These are phyloP conservation scores for Gyromitra esculenta DNA, from an alignment of 2,329 filamentous ascomycete genomes.

Conservation along the genomic window DNA sequence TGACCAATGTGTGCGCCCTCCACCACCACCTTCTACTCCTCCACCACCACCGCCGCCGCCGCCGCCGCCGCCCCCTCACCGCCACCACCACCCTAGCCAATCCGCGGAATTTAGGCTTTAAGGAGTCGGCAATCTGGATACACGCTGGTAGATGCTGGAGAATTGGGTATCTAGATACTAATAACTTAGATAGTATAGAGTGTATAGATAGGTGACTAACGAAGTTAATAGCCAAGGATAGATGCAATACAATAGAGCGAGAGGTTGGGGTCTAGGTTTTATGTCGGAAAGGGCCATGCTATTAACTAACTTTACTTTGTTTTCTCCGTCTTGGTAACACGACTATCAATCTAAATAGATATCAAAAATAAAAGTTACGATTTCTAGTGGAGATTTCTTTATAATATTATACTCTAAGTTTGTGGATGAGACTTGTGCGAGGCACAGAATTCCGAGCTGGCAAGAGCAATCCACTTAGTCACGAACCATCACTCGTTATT, in stretches of 20 bases:
- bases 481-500: too few relatives aligned
- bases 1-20: not conserved
- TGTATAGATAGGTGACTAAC: too few relatives aligned
- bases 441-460: too few relatives aligned
- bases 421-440: not conserved
- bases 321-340: not conserved
- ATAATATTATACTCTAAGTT: not conserved
- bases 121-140: not conserved
- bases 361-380: not conserved
- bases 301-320: too few relatives aligned
- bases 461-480: too few relatives aligned
- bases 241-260: too few relatives aligned
- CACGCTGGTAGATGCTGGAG: not conserved
- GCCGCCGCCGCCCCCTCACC: not conserved
- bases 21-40: not conserved
- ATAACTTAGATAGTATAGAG: not conserved
- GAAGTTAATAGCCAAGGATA: too few relatives aligned
- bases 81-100: not conserved
- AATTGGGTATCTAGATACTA: not conserved
- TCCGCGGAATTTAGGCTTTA: not conserved
- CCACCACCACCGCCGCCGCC: conserved; percentile 3
- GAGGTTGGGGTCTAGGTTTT: not conserved
- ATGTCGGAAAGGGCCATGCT: too few relatives aligned
- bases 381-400: not conserved
- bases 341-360: not conserved